Evolutionary conservation across 1,139 yeast species (phyloP), one percentile per base, ranked within the genome.

Genomic region (Geotrichum bryndzae): DNA sequence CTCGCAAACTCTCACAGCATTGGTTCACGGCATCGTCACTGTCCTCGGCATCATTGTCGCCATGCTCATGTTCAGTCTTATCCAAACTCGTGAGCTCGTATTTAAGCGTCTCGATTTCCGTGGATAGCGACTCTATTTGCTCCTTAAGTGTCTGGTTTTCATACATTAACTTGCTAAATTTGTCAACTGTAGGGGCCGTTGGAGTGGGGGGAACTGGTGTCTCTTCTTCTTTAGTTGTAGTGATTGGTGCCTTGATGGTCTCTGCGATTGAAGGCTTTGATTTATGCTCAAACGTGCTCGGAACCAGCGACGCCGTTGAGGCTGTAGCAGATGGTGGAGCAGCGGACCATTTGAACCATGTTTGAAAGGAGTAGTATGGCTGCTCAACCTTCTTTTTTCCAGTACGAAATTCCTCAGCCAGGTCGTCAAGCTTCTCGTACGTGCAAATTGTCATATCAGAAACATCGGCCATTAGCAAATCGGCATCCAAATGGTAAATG

Each of bases 401-500:
- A 10, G 46, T 53, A 41, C 64, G 60, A 60, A 68, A 73, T 22
- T 67, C 64, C 10, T 52, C 50, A 59, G 74, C 77, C 45, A 76
- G 65, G 1, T 58, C 61, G 2, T 59, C 62, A 23, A 77, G 66
- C 4, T 65, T 61, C 6, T 64, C 67, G 18, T 60, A 52, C 1
- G 73, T 68, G 59, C 68, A 73, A n/a, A 66, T 66, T 11, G 65
- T 61, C 31, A 75, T 64, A n/a, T 69, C 64, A 50, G 70, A 80
- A 63, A 85, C 73, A 63, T 82, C 85, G 54, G 79, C 77, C 60
- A 84, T 74, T 29, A 83, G 80, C 53, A 75, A 72, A 31, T 86
- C 86, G 77, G 75, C 77, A 61, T 77, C 77, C 51, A 69, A 68
- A 3, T 70, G 83, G 77, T 76, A 80, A 1, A 71, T 73, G 53